Base-by-base conservation (phyloP, 495 filamentous ascomycete species). In the Lophiotrema nucula region DNA sequence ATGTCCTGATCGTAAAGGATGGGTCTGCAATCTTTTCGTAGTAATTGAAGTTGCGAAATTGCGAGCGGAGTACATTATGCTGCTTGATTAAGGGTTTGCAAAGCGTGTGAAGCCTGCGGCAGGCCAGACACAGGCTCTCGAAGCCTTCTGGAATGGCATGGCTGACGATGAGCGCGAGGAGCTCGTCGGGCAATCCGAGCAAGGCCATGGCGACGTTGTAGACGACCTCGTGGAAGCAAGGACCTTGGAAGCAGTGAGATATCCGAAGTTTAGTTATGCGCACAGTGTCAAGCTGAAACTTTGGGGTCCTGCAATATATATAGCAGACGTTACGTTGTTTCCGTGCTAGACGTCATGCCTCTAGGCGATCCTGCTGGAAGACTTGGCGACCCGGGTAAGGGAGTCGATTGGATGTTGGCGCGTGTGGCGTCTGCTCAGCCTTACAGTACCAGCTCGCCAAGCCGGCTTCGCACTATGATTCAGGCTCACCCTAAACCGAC, bases 91-190 rank as follows among this genome's bases (percentile, higher is more conserved):
- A 44, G 50, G 50, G 50, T 53, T 53, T 53, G 50, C 50, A 53
- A 53, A 53, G 25, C 38, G 50, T 53, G 50, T 53, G 50, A 53
- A 53, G 50, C 50, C 24, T 53, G 38, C 24, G 37, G 50, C 50
- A 53, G 16, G 50, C 24, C 38, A 53, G 25, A 53, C 50, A 44
- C 38, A 53, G 38, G 50, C 50, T 53, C 50, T 53, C 50, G 24
- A 53, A 53, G 50, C 35, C 50, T 53, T 53, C 50, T 53, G 50
- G 50, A 53, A 53, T 53, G n/a, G 50, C 50, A 53, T 53, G 50
- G n/a, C 24, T 26, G 50, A 53, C 50, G 25, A 53, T 53, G 50
- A 44, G 50, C 50, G 50, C 21, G 50, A 53, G 50, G 50, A 53
- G 50, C 50, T 53, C 50, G 50, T 53, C 38, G 25, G 50, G 16